These are phyloP conservation scores for Nephelium lappaceum DNA, from an alignment of 345 rosid species.

Conservation along the genomic window DNA sequence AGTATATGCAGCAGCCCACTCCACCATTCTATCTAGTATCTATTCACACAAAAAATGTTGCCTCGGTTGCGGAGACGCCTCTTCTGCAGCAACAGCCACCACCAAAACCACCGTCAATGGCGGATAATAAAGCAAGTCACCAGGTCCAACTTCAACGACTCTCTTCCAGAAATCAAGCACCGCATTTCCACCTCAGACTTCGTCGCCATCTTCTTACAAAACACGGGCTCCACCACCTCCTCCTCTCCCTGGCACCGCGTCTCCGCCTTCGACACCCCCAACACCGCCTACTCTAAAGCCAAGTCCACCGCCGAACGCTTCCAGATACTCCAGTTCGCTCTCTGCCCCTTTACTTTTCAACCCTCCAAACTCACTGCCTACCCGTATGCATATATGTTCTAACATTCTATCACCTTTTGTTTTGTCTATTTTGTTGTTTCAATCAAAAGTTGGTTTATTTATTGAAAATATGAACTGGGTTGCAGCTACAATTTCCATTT, in stretches of 20 bases:
- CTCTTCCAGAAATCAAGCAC: slow-evolving; percentile 52
- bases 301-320: slow-evolving; percentile 69
- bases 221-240: slow-evolving; percentile 69
- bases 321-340: slow-evolving; percentile 77
- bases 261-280: slow-evolving; percentile 66
- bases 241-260: slow-evolving; percentile 84
- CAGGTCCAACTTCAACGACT: slow-evolving; percentile 59
- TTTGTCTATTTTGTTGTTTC: slow-evolving; percentile 1
- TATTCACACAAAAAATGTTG: slow-evolving; percentile 13
- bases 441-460: not conserved
- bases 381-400: slow-evolving; percentile 53
- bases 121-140: slow-evolving; percentile 66
- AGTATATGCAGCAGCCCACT: not conserved
- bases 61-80: slow-evolving; percentile 42
- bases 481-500: slow-evolving; percentile 85
- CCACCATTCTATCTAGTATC: not conserved
- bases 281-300: slow-evolving; percentile 73
- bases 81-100: slow-evolving; percentile 36
- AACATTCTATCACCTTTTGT: not conserved
- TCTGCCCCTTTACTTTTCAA: slow-evolving; percentile 70
- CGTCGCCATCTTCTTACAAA: slow-evolving; percentile 68
- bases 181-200: slow-evolving; percentile 63
- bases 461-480: not conserved
- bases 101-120: slow-evolving; percentile 35
- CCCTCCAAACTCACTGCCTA: slow-evolving; percentile 56